Percentiles rank a stretch among this genome's conserved stretches.
Conservation (phyloP, 208 protist species). For the Tritrichomonas foetus region DNA sequence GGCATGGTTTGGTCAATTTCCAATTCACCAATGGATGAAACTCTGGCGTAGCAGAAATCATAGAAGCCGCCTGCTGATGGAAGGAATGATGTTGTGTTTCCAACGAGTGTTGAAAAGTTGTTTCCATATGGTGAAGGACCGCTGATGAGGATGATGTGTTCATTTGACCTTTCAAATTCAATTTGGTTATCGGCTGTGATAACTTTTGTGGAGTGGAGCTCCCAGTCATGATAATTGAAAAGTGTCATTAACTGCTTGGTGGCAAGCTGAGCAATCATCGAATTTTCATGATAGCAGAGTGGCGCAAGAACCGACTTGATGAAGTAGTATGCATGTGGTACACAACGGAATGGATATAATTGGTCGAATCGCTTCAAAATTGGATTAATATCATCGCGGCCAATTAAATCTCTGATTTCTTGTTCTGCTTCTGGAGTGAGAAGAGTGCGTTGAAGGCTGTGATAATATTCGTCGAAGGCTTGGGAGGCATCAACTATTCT, state of each 20-base stretch:
- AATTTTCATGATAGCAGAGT: constrained; percentile 19
- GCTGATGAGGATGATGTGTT: background rate
- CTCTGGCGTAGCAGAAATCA: background rate
- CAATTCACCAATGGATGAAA: background rate
- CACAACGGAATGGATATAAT: background rate
- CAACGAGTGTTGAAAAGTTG: background rate
- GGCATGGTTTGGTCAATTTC: background rate
- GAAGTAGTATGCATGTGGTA: background rate
- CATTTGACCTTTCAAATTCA: background rate
- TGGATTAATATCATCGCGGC: background rate
- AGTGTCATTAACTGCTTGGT: background rate
- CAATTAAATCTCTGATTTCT: background rate
- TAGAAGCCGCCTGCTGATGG: background rate
- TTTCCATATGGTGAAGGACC: background rate
- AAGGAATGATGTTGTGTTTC: background rate
- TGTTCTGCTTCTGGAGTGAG: background rate
- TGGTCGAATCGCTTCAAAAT: background rate
- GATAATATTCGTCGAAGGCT: no score
- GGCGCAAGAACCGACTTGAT: constrained; percentile 14
- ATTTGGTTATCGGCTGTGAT: background rate
- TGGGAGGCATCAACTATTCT: no score
- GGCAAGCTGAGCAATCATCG: background rate
- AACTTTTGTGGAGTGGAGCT: background rate
- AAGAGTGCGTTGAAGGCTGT: no score
- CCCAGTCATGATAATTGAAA: background rate